Conservation (phyloP, 352 stramenopile species). For the Phytophthora litchii region DNA sequence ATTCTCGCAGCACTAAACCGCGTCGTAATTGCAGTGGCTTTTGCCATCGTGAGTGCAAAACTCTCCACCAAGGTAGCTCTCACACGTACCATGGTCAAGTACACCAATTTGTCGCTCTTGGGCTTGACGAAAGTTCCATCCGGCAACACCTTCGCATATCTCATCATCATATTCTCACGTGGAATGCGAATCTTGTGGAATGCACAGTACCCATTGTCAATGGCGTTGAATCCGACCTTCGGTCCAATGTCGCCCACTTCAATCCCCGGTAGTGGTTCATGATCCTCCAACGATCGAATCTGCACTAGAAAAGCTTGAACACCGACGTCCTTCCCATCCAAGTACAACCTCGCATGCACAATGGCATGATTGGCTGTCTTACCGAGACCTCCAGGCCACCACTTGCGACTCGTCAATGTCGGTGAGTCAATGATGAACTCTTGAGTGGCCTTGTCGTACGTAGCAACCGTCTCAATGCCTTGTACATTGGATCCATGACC, state of each 20-base stretch:
- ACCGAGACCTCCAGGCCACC: conserved; percentile 88
- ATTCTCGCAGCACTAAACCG: too few species aligned
- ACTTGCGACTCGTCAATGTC: conserved; percentile 94
- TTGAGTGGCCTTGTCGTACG: conserved; percentile 79
- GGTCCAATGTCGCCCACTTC: conserved; percentile 40
- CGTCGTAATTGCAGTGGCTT: conserved; percentile 44
- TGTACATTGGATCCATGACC: conserved; percentile 45
- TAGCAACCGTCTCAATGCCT: conserved; percentile 37
- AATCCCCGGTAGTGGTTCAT: conserved; percentile 33
- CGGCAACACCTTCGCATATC: conserved; percentile 47
- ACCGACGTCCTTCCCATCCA: conserved; percentile 35
- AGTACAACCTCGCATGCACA: conserved; percentile 29
- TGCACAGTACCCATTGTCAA: conserved; percentile 38
- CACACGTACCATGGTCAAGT: conserved; percentile 61
- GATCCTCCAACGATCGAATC: conserved; percentile 31
- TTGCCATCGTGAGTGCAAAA: conserved; percentile 12
- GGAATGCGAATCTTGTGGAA: conserved; percentile 37
- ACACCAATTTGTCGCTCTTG: conserved; percentile 70
- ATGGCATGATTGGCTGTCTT: conserved; percentile 43
- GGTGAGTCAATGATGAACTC: conserved; percentile 96
- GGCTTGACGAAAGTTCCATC: conserved; percentile 67
- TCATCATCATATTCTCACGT: conserved; percentile 36
- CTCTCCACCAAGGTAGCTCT: conserved; percentile 38
- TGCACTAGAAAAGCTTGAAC: conserved; percentile 39
- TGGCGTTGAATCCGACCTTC: conserved; percentile 34